phyloP scores from a whole-genome alignment of 768 basidiomycete genomes.

The Mycena rebaudengoi region DNA sequence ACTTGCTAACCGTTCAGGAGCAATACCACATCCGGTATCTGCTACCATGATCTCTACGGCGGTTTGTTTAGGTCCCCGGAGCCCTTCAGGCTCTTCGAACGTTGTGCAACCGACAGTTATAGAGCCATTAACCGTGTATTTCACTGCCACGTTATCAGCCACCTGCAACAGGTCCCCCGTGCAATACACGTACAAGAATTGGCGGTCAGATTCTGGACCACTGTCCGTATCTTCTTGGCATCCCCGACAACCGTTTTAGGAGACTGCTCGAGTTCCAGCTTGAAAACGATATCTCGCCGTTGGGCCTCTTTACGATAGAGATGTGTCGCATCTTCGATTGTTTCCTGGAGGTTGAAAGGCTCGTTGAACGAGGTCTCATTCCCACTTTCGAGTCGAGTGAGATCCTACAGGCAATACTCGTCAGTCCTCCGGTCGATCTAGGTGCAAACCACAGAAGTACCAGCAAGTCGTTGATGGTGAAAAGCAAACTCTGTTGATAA shows the following conservation, averaged over 20 bases:
- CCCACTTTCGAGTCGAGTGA: slow-evolving; percentile 80
- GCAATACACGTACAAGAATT: slow-evolving; percentile 64
- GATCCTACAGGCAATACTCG: slow-evolving; percentile 52
- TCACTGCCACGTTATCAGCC: slow-evolving; percentile 54
- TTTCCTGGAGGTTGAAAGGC: slow-evolving; percentile 70
- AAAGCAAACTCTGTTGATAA: slow-evolving; percentile 64
- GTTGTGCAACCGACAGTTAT: slow-evolving; percentile 67
- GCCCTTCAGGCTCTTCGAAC: slow-evolving; percentile 60
- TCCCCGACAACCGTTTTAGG: slow-evolving; percentile 77
- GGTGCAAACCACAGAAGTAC: slow-evolving; percentile 37
- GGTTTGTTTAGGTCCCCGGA: slow-evolving; percentile 52
- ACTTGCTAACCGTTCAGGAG: slow-evolving; percentile 68
- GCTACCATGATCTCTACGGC: slow-evolving; percentile 75
- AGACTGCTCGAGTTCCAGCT: slow-evolving; percentile 59
- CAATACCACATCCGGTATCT: slow-evolving; percentile 80
- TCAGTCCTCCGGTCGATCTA: no score
- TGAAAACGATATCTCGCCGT: slow-evolving; percentile 67
- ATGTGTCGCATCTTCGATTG: slow-evolving; percentile 68
- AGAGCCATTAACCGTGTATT: slow-evolving; percentile 70
- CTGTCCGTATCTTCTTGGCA: slow-evolving; percentile 74
- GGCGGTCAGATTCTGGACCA: slow-evolving; percentile 80
- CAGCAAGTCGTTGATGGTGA: slow-evolving; percentile 86
- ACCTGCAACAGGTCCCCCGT: not conserved
- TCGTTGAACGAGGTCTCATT: slow-evolving; percentile 80
- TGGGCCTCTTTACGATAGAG: slow-evolving; percentile 74